These are phyloP conservation scores for Davidsoniella australis DNA, from an alignment of 2,329 filamentous ascomycete species.

Conservation along the genomic window DNA sequence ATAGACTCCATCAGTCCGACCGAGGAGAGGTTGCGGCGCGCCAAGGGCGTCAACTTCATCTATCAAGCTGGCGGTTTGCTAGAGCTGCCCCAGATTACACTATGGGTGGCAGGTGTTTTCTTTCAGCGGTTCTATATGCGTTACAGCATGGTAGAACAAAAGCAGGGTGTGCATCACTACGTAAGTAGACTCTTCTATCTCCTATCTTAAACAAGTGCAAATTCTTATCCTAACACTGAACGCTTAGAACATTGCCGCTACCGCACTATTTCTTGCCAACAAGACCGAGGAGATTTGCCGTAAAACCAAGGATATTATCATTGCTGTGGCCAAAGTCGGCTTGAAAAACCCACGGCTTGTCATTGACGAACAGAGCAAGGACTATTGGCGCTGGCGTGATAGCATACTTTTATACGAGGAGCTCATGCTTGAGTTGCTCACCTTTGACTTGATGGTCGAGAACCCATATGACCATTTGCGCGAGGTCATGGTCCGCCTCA, in stretches of 20 bases:
- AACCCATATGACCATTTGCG: constrained; percentile 76
- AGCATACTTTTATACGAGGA: constrained; percentile 88
- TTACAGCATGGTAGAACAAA: constrained; percentile 59
- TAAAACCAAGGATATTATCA: constrained; percentile 87
- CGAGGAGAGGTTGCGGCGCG: constrained; percentile 64
- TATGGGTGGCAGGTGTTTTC: constrained; percentile 84
- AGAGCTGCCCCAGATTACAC: constrained; percentile 77
- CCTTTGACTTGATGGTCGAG: constrained; percentile 83
- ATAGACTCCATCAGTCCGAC: constrained; percentile 61
- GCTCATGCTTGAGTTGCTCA: constrained; percentile 74
- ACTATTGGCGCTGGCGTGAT: constrained; percentile 96
- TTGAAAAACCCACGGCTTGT: constrained; percentile 83
- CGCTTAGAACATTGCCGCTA: constrained; percentile 65
- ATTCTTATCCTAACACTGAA: neutral
- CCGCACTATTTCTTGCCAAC: constrained; percentile 80
- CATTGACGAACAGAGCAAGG: constrained; percentile 92
- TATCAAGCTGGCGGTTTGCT: constrained; percentile 84
- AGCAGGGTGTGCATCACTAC: constrained; percentile 73
- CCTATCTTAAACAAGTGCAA: no score
- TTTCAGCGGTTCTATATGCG: constrained; percentile 96
- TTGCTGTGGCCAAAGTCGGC: constrained; percentile 82
- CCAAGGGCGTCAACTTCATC: constrained; percentile 94
- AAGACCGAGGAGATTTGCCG: constrained; percentile 96
- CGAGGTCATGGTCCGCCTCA: constrained; percentile 58
- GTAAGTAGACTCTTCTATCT: constrained; percentile 31